Evolutionary conservation across 306 rosid species (phyloP).

Genomic region (Acacia confusa): DNA sequence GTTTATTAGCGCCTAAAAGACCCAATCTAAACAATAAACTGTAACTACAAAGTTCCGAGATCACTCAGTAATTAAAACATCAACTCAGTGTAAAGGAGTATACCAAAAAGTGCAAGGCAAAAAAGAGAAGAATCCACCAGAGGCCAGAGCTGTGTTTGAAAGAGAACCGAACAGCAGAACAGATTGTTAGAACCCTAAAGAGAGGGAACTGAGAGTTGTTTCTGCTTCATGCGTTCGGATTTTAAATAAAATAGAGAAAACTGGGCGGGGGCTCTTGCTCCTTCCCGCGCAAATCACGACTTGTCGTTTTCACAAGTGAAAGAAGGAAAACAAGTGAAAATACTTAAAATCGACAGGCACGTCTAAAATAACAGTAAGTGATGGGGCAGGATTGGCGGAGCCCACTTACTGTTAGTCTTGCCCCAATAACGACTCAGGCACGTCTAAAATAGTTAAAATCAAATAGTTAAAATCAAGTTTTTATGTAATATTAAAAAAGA

Average conservation of each 20-base stretch:
- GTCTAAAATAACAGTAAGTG: no score
- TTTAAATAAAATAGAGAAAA: neutral
- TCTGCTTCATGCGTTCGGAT: neutral
- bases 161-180: neutral
- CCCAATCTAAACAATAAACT: neutral
- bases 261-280: constrained; percentile 32
- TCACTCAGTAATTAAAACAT: neutral
- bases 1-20: neutral
- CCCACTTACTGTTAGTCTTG: no score
- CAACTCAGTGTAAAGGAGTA: neutral
- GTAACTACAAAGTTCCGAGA: neutral
- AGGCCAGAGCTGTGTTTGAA: neutral
- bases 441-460: no score
- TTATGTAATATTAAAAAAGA: no score
- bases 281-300: neutral
- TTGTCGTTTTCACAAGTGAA: neutral
- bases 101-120: neutral
- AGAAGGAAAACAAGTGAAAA: neutral
- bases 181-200: constrained; percentile 20
- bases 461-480: no score
- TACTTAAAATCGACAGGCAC: no score
- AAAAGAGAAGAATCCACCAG: neutral
- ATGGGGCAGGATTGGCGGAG: no score
- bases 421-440: no score
- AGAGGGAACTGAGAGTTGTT: neutral